Base-by-base conservation (phyloP, 192 early-diverging fungal genomes). In the Podila horticola region DNA sequence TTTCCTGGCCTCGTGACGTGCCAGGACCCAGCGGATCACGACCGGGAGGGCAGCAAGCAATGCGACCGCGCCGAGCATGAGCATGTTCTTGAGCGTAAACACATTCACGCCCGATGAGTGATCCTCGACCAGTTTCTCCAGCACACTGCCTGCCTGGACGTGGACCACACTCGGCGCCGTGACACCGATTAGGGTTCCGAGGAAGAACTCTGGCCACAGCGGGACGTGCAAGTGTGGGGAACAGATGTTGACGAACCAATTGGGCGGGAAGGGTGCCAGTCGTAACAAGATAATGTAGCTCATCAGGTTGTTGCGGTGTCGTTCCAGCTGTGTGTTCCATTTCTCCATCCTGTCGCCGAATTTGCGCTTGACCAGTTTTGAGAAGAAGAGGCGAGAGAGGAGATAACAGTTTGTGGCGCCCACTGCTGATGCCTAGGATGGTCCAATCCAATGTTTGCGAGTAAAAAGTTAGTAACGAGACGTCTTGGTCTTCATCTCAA, bases 241-340 rank as follows among this genome's bases (percentile, higher is more conserved):
- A 5, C 87, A 86, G 22, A 91, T 74, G 60, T 91, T 91, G 64
- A 82, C 86, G 28, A 83, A 82, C 90, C 90, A 91, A 48, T 91
- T 89, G 28, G 90, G 90, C 19, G 88, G 88, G 48, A 91, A 84
- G 6, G 90, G 90, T 9, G 83, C 71, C 7, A 91, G 66, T 29
- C 90, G 82, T 15, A 91, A 70, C 1, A 91, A 74, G 58, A 91
- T 83, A 64, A 91, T 88, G 59, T 91, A 91, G 33, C 88, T 89
- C 51, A 91, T 69, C 74, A 91, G 74, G 67, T 89, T 73, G 51
- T 83, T 79, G n/a, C 84, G 84, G 75, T 91, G 90, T 67, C 31
- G 50, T 26, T 74, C 67, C 9, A 81, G 57, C 58, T 88, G 85
- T 65, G 86, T 82, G 31, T 87, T 86, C 87, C 87, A 89, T 38